Conservation (phyloP, 768 basidiomycete genomes). For the Xerocomellus amylosporus region DNA sequence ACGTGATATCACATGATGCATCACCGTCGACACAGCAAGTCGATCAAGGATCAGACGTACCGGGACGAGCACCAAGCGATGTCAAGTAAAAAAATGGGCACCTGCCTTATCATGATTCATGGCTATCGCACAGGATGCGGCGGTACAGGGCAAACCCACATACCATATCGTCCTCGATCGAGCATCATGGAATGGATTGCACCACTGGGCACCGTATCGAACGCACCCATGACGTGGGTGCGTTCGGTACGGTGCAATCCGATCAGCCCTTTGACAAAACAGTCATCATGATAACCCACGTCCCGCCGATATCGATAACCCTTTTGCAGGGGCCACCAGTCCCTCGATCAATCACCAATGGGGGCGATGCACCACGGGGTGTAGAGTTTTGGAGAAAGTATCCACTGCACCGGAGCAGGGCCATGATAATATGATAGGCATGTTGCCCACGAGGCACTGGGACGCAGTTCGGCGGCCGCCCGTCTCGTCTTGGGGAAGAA, state of each 20-base stretch:
- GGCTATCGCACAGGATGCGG: background rate
- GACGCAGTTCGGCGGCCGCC: background rate
- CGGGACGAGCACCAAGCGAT: background rate
- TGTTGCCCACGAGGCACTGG: conserved; percentile 15
- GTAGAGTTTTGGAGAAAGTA: conserved; percentile 3
- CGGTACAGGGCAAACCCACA: background rate
- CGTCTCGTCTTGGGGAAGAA: background rate
- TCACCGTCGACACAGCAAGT: background rate
- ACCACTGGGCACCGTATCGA: no score
- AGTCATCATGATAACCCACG: background rate
- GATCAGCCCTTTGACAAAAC: background rate
- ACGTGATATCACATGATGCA: background rate
- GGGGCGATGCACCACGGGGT: conserved; percentile 7
- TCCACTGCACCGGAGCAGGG: background rate
- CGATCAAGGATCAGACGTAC: background rate
- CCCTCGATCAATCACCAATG: conserved; percentile 5
- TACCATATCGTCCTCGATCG: background rate
- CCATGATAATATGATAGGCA: background rate
- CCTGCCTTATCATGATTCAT: background rate
- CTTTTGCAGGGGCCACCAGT: background rate
- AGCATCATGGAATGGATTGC: background rate
- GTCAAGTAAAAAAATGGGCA: background rate
- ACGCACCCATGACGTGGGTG: no score
- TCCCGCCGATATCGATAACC: background rate
- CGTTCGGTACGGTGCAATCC: background rate